A percentile compares a stretch with the other conserved stretches of the same genome.
phyloP scores from a whole-genome alignment of 257 asterid species.

The Solanum phureja region DNA sequence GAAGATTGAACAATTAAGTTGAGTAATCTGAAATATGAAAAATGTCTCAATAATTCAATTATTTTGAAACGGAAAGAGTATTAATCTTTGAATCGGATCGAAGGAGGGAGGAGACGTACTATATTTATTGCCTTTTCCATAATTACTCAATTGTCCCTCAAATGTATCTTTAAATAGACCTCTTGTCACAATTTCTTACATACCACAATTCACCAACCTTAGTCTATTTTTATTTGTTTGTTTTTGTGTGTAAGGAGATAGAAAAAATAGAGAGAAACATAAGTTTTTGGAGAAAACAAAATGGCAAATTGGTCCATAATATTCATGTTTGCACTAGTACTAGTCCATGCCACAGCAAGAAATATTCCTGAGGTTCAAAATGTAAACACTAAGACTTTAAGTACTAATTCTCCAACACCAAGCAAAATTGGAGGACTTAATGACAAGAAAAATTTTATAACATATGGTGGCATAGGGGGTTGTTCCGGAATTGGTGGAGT shows the following conservation, averaged over 20 bases:
- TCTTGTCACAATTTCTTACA: neutral
- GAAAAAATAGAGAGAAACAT: neutral
- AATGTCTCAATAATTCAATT: no score
- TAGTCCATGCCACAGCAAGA: slow-evolving; percentile 39
- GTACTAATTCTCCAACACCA: slow-evolving; percentile 12
- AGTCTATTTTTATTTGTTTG: neutral
- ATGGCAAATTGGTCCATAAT: slow-evolving; percentile 36
- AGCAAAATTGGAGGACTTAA: slow-evolving; percentile 6
- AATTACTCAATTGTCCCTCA: neutral
- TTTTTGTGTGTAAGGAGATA: neutral
- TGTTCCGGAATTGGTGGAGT: slow-evolving; percentile 41
- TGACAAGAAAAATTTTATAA: slow-evolving; percentile 48
- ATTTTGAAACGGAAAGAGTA: no score
- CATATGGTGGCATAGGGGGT: slow-evolving; percentile 45
- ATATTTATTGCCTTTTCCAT: neutral
- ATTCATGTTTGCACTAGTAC: slow-evolving; percentile 23
- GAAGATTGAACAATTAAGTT: no score
- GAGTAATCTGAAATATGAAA: no score
- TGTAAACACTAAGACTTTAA: slow-evolving; percentile 6
- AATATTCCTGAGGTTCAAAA: slow-evolving; percentile 24
- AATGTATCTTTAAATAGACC: slow-evolving; percentile 29
- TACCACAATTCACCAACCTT: slow-evolving; percentile 7
- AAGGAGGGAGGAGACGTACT: neutral
- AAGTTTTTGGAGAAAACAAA: neutral
- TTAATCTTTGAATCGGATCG: no score